Percentiles rank a stretch among this genome's conserved stretches.
These are phyloP conservation scores for Anthracocystis walkeri DNA, from an alignment of 1,284 basidiomycete genomes.

Conservation along the genomic window DNA sequence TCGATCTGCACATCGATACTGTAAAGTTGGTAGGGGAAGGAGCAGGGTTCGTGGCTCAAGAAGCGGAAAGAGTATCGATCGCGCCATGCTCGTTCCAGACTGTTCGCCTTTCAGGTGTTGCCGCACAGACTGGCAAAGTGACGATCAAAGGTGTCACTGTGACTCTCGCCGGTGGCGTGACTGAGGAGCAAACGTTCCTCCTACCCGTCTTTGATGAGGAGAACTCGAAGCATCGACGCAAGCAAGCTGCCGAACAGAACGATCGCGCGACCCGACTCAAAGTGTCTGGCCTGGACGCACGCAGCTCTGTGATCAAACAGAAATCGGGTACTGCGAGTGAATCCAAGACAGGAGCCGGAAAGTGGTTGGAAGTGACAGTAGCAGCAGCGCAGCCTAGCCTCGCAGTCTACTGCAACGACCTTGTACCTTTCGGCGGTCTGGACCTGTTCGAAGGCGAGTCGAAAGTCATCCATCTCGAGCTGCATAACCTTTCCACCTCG, in stretches of 20 bases:
- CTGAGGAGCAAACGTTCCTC: conserved; percentile 77
- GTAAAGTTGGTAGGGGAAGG: conserved; percentile 86
- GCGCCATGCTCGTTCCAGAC: conserved; percentile 81
- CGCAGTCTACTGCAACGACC: conserved; percentile 83
- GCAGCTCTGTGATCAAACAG: conserved; percentile 61
- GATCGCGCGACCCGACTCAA: conserved; percentile 78
- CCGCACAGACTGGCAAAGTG: conserved; percentile 78
- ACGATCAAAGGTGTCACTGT: conserved; percentile 81
- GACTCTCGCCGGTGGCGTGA: conserved; percentile 79
- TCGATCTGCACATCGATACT: conserved; percentile 86
- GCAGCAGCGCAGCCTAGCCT: conserved; percentile 87
- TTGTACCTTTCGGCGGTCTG: conserved; percentile 84
- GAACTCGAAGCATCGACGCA: conserved; percentile 77
- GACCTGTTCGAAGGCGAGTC: conserved; percentile 94
- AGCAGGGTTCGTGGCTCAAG: conserved; percentile 74
- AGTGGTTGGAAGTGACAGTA: conserved; percentile 78
- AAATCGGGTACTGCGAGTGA: conserved; percentile 2
- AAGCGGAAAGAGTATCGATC: conserved; percentile 76
- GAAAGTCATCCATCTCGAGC: conserved; percentile 83
- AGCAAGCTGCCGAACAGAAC: conserved; percentile 74
- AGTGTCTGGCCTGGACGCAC: conserved; percentile 77
- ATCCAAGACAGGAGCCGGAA: not conserved
- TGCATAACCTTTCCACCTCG: conserved; percentile 80
- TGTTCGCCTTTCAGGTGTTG: conserved; percentile 78
- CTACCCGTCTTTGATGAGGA: conserved; percentile 80